Conservation (phyloP, 345 rosid genomes). For the Garcia nutans region DNA sequence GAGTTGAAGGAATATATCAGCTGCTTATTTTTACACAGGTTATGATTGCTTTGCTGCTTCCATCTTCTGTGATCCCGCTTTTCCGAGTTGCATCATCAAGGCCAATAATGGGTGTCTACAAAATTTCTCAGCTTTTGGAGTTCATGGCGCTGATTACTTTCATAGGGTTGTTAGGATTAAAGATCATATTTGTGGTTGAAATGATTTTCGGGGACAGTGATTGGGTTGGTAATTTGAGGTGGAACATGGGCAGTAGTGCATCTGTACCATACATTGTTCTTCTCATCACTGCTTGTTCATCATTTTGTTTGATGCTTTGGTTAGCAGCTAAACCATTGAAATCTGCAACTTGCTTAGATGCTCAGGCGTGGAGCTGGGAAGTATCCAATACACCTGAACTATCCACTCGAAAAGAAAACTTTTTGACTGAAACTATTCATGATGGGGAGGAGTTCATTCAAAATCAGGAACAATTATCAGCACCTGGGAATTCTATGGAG, state of each 20-base stretch:
- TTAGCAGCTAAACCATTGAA: slow-evolving; percentile 82
- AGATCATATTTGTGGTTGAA: slow-evolving; percentile 74
- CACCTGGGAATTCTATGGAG: slow-evolving; percentile 35
- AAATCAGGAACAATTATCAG: slow-evolving; percentile 35
- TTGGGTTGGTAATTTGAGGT: slow-evolving; percentile 82
- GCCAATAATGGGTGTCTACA: slow-evolving; percentile 77
- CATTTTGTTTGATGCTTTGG: slow-evolving; percentile 86
- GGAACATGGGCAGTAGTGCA: slow-evolving; percentile 55
- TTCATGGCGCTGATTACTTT: slow-evolving; percentile 55
- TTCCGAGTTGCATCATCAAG: slow-evolving; percentile 86
- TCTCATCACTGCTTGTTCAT: slow-evolving; percentile 59
- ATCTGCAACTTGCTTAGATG: slow-evolving; percentile 57
- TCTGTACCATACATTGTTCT: slow-evolving; percentile 54
- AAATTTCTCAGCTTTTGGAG: slow-evolving; percentile 75
- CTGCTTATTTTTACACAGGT: slow-evolving; percentile 82
- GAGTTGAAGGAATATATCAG: slow-evolving; percentile 88
- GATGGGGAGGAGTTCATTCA: slow-evolving; percentile 26
- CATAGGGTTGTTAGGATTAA: slow-evolving; percentile 72
- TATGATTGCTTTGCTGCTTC: slow-evolving; percentile 77
- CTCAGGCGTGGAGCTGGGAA: slow-evolving; percentile 61
- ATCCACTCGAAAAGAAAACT: slow-evolving; percentile 40
- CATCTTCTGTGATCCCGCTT: slow-evolving; percentile 87
- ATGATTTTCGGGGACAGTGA: slow-evolving; percentile 90
- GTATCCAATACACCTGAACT: slow-evolving; percentile 36
- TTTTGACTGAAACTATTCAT: slow-evolving; percentile 35